Base-by-base conservation (phyloP, 2,329 filamentous ascomycete genomes). In the Colletotrichum orchidophilum region DNA sequence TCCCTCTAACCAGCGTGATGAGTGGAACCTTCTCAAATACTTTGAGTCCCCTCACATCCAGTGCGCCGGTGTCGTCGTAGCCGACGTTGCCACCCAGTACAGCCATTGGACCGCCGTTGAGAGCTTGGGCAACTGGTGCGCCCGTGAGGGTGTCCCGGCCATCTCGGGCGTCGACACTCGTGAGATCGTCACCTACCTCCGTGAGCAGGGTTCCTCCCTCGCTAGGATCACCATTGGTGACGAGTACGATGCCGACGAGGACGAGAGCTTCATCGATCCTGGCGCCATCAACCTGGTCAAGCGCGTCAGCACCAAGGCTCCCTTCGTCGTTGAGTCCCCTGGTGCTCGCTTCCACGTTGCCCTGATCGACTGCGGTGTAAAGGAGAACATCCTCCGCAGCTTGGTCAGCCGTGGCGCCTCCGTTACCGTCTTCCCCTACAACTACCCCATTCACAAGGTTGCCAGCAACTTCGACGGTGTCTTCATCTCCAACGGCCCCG, bases 61-160 rank as follows among this genome's bases (percentile, higher is more conserved):
- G 87, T 97, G 96, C 71, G 94, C 94, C 73, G 96, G 95, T 83
- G 93, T 99, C 62, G 96, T 99, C 57, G 96, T 99, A 64, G 94
- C 96, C 77, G 96, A 99, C 80, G 95, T 96, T 74, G 96, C 96
- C 54, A 88, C 94, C 81, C 90, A 95, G 81, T 98, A 98, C 88
- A 97, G 95, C 83, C 96, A 99, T 81, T 99, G 96, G 96, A 98
- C 96, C 73, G 96, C 96, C 42, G 96, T 99, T 12, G 94, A 99
- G 88, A 95, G 94, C 78, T 85, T 99, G 78, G 88, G 93, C 75
- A 89, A 97, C 77, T 99, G 96, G 96, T 99, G 96, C 83, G 94
- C 95, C 75, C 92, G 96, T 71, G 96, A 98, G 85, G 96, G 96
- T 76, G 93, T 99, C 42, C 96, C 96, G 63, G 95, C 95, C 80